These are phyloP conservation scores for Pyronema omphalodes DNA, from an alignment of 495 filamentous ascomycete genomes.

Conservation along the genomic window DNA sequence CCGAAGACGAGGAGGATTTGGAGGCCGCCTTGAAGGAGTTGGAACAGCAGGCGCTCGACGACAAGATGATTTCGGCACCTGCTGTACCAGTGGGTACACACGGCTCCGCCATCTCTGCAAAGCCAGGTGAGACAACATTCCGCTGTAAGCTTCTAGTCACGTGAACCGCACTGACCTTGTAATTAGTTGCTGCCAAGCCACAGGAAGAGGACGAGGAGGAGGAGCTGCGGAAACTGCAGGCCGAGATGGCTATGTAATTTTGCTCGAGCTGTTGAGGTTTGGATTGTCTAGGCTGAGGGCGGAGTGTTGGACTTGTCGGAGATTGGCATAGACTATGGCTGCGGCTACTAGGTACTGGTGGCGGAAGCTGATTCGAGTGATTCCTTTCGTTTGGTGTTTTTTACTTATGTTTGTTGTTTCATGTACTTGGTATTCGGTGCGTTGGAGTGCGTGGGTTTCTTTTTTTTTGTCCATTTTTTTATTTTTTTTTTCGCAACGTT, in stretches of 20 bases:
- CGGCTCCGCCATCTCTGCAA: slow-evolving; percentile 36
- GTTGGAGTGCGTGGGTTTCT: background rate
- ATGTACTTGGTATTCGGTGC: background rate
- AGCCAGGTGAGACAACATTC: slow-evolving; percentile 46
- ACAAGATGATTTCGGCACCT: slow-evolving; percentile 83
- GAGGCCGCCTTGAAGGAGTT: slow-evolving; percentile 58
- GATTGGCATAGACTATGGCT: background rate
- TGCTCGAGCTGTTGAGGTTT: background rate
- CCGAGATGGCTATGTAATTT: slow-evolving; percentile 87
- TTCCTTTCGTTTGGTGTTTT: background rate
- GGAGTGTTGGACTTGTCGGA: background rate
- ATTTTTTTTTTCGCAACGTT: background rate
- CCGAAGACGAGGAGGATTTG: slow-evolving; percentile 71
- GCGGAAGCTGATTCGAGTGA: background rate
- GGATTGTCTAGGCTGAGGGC: background rate
- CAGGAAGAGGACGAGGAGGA: slow-evolving; percentile 78
- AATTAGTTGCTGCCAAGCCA: slow-evolving; percentile 38
- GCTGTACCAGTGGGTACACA: slow-evolving; percentile 35
- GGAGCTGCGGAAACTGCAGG: slow-evolving; percentile 81
- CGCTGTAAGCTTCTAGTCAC: background rate
- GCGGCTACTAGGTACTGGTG: background rate
- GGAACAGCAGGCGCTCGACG: slow-evolving; percentile 74
- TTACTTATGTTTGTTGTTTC: slow-evolving; percentile 1
- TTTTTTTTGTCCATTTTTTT: background rate
- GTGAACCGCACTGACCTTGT: slow-evolving; percentile 5